Base-by-base conservation (phyloP, 441 rosid genomes). In the Populus hybrid region DNA sequence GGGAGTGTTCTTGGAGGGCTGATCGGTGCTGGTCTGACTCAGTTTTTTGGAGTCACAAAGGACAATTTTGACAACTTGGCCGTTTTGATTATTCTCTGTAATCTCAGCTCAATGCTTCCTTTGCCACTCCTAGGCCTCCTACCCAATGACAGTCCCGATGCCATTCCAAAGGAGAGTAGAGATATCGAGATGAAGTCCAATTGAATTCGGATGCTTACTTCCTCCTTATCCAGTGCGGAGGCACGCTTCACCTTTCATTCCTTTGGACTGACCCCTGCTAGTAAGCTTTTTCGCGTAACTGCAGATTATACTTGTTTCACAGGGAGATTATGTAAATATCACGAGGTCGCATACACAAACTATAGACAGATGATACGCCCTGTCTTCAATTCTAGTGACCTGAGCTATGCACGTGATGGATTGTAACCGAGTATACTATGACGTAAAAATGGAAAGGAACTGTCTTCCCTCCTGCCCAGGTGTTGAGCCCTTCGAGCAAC, bases 1-100 rank as follows among this genome's bases (percentile, higher is more conserved):
- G 96, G 99, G 73, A 90, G 98, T 63, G 97, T 96, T 67, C 85
- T 94, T 1, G 99, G 98, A 64, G 98, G 98, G 50, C 86, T 96
- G 38, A 84, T 96, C 16, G 98, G 98, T 21, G 98, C 98, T 68
- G 97, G 94, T 34, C 83, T 94, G 83, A 94, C 97, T 40, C 95
- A 92, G 85, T 70, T 86, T 42, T 91, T 94, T 24, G 98, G 98
- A 59, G 84, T 94, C 57, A 94, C 98, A 6, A 96, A 79, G 83
- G 97, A 96, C 83, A 89, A 81, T 21, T 94, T 93, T 30, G 96
- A 83, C 83, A 93, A 91, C 86, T 82, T 93, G 73, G 85, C 87
- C n/a, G 10, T 76, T 28, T 84, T 96, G 79, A 88, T 94, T 66
- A 86, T 96, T 75, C 89, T 96, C 9, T 96, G 99, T 91, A 96